Percentiles rank a stretch among this genome's conserved stretches.
phyloP scores from a whole-genome alignment of 2,329 filamentous ascomycete genomes.

The Fusarium sp. region DNA sequence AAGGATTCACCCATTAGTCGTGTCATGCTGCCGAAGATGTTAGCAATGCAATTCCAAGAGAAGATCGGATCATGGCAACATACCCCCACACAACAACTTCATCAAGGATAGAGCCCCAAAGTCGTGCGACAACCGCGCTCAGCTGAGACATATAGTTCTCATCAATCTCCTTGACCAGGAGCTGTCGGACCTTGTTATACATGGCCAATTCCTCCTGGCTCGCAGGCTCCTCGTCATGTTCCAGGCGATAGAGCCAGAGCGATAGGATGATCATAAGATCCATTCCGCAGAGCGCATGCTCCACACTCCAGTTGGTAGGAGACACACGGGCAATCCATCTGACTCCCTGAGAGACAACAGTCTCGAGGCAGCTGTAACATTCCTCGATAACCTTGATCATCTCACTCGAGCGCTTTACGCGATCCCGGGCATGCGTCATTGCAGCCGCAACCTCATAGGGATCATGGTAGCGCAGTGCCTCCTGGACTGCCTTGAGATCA shows the following conservation, averaged over 20 bases:
- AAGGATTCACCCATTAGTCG: conserved; percentile 99
- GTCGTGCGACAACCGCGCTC: conserved; percentile 93
- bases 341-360: conserved; percentile 92
- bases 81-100: conserved; percentile 99
- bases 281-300: conserved; percentile 95
- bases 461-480: conserved; percentile 96
- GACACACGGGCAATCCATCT: conserved; percentile 98
- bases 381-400: conserved; percentile 99
- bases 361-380: conserved; percentile 98
- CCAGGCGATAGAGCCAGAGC: conserved; percentile 97
- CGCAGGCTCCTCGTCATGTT: conserved; percentile 96
- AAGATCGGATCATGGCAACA: conserved; percentile 60
- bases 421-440: conserved; percentile 94
- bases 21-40: conserved; percentile 75
- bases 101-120: conserved; percentile 98
- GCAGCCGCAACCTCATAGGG: conserved; percentile 96
- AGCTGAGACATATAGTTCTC: conserved; percentile 86
- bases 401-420: conserved; percentile 93
- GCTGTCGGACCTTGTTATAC: conserved; percentile 91
- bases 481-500: conserved; percentile 94
- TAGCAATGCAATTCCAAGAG: conserved; percentile 31
- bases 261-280: conserved; percentile 98
- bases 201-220: conserved; percentile 87
- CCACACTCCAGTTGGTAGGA: conserved; percentile 98
- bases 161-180: conserved; percentile 92